A percentile compares a stretch with the other conserved stretches of the same genome.
phyloP scores from a whole-genome alignment of 2,329 filamentous ascomycete species.

The Sporothrix protearum region DNA sequence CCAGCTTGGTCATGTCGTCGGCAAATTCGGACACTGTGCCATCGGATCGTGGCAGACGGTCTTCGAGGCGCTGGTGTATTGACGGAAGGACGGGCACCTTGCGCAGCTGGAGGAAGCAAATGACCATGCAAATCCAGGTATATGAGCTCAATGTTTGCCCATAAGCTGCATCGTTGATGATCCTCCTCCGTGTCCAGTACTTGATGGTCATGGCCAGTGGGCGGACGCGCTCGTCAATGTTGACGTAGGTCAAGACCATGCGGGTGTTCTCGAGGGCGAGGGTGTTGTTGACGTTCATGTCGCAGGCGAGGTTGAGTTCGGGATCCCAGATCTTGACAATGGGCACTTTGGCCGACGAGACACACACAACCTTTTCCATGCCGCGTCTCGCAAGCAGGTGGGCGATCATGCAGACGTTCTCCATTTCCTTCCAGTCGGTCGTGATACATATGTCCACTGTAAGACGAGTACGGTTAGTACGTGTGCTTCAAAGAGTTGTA shows the following conservation, averaged over 20 bases:
- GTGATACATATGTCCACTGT: slow-evolving; percentile 97
- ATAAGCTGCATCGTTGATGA: slow-evolving; percentile 92
- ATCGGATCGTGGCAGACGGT: slow-evolving; percentile 58
- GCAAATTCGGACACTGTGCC: slow-evolving; percentile 75
- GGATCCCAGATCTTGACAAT: slow-evolving; percentile 99
- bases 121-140: slow-evolving; percentile 98
- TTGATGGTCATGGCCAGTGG: slow-evolving; percentile 96
- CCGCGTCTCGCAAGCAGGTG: slow-evolving; percentile 80
- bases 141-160: slow-evolving; percentile 96
- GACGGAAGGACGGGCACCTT: slow-evolving; percentile 79
- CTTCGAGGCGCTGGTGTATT: slow-evolving; percentile 69
- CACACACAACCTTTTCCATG: slow-evolving; percentile 94
- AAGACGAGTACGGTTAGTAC: not conserved
- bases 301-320: slow-evolving; percentile 80
- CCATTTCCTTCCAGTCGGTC: slow-evolving; percentile 80
- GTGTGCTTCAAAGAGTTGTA: not conserved
- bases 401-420: slow-evolving; percentile 86
- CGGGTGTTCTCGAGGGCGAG: slow-evolving; percentile 91
- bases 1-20: slow-evolving; percentile 73
- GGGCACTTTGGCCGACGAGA: slow-evolving; percentile 90
- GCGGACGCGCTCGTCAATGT: slow-evolving; percentile 84
- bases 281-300: slow-evolving; percentile 99
- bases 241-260: slow-evolving; percentile 96
- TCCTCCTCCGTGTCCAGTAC: slow-evolving; percentile 88
- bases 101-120: slow-evolving; percentile 89